Base-by-base conservation (phyloP, 1,139 yeast species). In the Yamadazyma dushanensis region DNA sequence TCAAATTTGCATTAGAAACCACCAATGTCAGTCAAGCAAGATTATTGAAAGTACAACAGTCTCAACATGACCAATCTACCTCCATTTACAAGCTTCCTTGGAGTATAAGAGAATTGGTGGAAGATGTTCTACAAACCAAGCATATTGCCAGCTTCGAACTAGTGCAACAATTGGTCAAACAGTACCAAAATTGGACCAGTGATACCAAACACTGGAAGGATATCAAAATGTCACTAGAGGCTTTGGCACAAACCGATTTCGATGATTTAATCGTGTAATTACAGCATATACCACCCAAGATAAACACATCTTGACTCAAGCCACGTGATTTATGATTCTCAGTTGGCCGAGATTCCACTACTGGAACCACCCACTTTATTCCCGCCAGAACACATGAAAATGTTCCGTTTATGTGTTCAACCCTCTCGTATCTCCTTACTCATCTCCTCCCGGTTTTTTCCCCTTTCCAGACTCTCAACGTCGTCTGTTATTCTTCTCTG, bases 131-230 rank as follows among this genome's bases (percentile, higher is more conserved):
- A 6, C 47, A 49, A 23, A 51, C 73, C 8, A 64, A 63, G 37
- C 72, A 76, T 47, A 59, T 74, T 16, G 58, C 61, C 6, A 59
- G 59, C 22, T 36, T 49, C 16, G 43, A 50, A 20, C 47, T 72
- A 32, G 41, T 48, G 2, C 28, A 38, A 16, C 59, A 61, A 16
- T 50, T 76, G 22, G 39, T 71, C 11, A 37, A 39, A 5, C 62
- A 61, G 26, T 76, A 55, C 46, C 44, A 50, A 7, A 32, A 41
- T 0, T 76, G 81, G 81, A 62, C 62, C 5, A 33, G 18, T 6
- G 73, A 76, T 0, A 49, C 51, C 10, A 58, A 60, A 31, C 52
- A 42, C 8, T 64, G 69, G 67, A 64, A 61, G 32, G 80, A 74
- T 13, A 44, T 74, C 30, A 65, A 63, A 44, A 63, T 59, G 40